phyloP scores from a whole-genome alignment of 108 stramenopile species.

The Parmales sp. region DNA sequence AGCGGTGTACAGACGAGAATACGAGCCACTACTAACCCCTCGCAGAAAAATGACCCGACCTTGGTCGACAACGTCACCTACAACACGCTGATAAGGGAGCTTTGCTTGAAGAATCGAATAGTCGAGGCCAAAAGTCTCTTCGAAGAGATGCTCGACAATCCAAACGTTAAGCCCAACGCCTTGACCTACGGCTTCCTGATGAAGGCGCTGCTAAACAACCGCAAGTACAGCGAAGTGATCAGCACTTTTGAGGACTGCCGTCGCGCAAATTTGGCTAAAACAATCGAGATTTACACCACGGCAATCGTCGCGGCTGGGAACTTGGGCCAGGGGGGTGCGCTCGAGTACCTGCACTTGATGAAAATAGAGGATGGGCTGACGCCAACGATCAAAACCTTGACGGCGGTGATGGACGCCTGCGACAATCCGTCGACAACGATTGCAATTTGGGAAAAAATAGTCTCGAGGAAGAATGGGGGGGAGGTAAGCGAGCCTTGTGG shows the following conservation, averaged over 20 bases:
- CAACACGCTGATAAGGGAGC: slow-evolving; percentile 54
- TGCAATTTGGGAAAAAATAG: too few species aligned
- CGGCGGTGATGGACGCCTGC: slow-evolving; percentile 12
- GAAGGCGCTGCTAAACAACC: slow-evolving; percentile 55
- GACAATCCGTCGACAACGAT: too few species aligned
- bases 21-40: too few species aligned
- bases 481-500: too few species aligned
- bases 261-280: slow-evolving; percentile 53
- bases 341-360: slow-evolving; percentile 67
- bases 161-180: slow-evolving; percentile 63
- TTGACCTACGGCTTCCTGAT: slow-evolving; percentile 72
- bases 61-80: slow-evolving; percentile 53
- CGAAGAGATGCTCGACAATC: slow-evolving; percentile 51
- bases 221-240: slow-evolving; percentile 59
- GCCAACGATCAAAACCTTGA: slow-evolving; percentile 73
- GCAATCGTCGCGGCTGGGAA: slow-evolving; percentile 69
- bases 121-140: slow-evolving; percentile 60
- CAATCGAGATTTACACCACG: slow-evolving; percentile 72
- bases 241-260: slow-evolving; percentile 71
- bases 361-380: slow-evolving; percentile 57
- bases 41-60: too few species aligned
- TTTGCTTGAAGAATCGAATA: slow-evolving; percentile 43
- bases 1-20: too few species aligned
- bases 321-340: slow-evolving; percentile 58
- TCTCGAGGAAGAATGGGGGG: too few species aligned